A percentile compares a stretch with the other conserved stretches of the same genome.
Conservation (phyloP, 352 stramenopile genomes). For the Pythium sp. region DNA sequence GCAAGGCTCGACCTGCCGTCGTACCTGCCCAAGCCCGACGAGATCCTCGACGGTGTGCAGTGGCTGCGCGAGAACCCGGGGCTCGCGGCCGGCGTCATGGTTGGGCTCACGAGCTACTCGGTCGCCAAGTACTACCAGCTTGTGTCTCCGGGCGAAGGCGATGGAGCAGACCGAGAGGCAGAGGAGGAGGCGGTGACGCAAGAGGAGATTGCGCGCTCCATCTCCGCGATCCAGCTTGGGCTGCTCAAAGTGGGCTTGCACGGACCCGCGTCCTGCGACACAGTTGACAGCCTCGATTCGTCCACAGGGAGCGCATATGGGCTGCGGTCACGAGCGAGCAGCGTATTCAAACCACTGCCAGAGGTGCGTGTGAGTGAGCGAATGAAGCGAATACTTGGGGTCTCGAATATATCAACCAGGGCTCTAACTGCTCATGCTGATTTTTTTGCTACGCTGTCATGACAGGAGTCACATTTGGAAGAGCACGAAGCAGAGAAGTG, state of each 20-base stretch:
- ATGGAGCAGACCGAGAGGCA: slow-evolving; percentile 22
- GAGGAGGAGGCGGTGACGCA: slow-evolving; percentile 31
- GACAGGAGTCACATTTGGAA: slow-evolving; percentile 9
- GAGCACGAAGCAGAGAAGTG: slow-evolving; percentile 20
- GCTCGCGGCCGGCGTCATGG: slow-evolving; percentile 57
- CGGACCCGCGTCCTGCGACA: slow-evolving; percentile 18
- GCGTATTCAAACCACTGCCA: slow-evolving; percentile 35
- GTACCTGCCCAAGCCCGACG: slow-evolving; percentile 58
- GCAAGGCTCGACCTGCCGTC: slow-evolving; percentile 46
- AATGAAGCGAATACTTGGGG: not conserved
- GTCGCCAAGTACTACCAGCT: slow-evolving; percentile 68
- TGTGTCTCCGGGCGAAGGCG: slow-evolving; percentile 21
- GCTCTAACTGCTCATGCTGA: not conserved
- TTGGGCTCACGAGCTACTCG: slow-evolving; percentile 66
- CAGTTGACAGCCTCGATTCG: slow-evolving; percentile 33
- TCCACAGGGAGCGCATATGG: slow-evolving; percentile 25
- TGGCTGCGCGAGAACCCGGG: slow-evolving; percentile 70
- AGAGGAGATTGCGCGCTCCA: slow-evolving; percentile 50
- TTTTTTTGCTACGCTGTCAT: not conserved
- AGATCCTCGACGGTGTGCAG: slow-evolving; percentile 60
- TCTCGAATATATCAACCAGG: not conserved
- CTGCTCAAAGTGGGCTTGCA: slow-evolving; percentile 29
- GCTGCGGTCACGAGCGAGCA: slow-evolving; percentile 37
- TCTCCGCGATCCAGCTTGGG: slow-evolving; percentile 43
- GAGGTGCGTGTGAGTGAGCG: slow-evolving; percentile 21